Evolutionary conservation across 306 rosid genomes (phyloP).

Genomic region (Cicer yamashitae): DNA sequence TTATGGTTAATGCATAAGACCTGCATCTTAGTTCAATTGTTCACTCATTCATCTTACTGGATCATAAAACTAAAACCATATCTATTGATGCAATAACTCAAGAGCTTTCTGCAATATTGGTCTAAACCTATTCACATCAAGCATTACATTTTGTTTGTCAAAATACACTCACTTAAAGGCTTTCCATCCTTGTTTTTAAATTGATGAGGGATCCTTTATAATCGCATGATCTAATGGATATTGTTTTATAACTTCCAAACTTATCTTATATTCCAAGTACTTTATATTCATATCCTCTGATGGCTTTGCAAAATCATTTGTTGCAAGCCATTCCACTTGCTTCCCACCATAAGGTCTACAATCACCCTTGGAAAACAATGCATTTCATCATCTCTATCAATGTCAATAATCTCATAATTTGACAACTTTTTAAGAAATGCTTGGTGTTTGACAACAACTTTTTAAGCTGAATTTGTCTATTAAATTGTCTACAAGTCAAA

Average conservation of each 20-base stretch:
- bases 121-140: conserved; percentile 71
- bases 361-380: conserved; percentile 77
- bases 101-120: conserved; percentile 73
- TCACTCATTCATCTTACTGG: conserved; percentile 6
- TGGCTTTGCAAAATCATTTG: conserved; percentile 57
- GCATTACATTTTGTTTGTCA: conserved; percentile 72
- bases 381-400: conserved; percentile 62
- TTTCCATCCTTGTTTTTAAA: conserved; percentile 62
- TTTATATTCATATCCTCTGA: conserved; percentile 70
- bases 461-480: conserved; percentile 73
- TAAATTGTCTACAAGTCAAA: conserved; percentile 64
- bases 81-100: conserved; percentile 70
- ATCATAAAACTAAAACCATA: neutral
- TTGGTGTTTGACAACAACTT: conserved; percentile 49
- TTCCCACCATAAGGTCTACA: conserved; percentile 73
- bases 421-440: conserved; percentile 61
- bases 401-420: conserved; percentile 59
- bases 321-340: conserved; percentile 68
- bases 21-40: no score
- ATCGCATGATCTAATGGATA: conserved; percentile 64
- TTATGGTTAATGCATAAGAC: no score
- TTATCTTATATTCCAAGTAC: conserved; percentile 76
- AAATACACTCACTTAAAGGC: conserved; percentile 64
- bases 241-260: conserved; percentile 64
- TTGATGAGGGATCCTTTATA: conserved; percentile 58